Evolutionary conservation across 768 basidiomycete genomes (phyloP).

Genomic region (Cubamyces lactineus): DNA sequence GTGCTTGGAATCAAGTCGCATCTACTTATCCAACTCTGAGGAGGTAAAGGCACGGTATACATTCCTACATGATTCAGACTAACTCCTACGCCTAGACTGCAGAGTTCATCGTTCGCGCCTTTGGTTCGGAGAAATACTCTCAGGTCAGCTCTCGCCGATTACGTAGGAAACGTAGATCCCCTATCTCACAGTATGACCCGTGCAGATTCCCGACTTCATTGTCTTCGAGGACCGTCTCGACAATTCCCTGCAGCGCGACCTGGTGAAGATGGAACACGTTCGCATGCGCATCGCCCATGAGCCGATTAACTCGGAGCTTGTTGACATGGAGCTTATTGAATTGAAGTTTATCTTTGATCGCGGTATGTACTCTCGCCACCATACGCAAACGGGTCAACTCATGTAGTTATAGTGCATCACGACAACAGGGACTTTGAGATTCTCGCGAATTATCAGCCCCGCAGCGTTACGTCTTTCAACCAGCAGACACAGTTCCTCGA

Average conservation of each 20-base stretch:
- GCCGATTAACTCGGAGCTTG: constrained; percentile 64
- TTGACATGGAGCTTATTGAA: constrained; percentile 84
- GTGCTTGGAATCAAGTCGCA: constrained; percentile 78
- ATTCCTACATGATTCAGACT: background rate
- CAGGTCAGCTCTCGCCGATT: constrained; percentile 49
- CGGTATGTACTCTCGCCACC: constrained; percentile 43
- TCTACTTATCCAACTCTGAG: constrained; percentile 77
- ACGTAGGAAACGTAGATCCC: background rate
- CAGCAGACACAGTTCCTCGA: constrained; percentile 71
- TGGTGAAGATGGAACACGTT: constrained; percentile 81
- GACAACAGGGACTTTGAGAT: constrained; percentile 89
- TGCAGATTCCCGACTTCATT: constrained; percentile 83
- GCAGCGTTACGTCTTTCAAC: constrained; percentile 51
- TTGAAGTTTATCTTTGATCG: constrained; percentile 83
- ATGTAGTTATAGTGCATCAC: constrained; percentile 56
- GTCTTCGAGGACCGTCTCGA: constrained; percentile 79
- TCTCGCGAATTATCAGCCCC: constrained; percentile 78
- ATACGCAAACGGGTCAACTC: background rate
- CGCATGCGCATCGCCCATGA: constrained; percentile 84
- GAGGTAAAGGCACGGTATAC: constrained; percentile 52
- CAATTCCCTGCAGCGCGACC: constrained; percentile 82
- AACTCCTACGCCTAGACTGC: constrained; percentile 53
- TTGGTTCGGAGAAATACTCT: constrained; percentile 80
- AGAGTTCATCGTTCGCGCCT: constrained; percentile 80
- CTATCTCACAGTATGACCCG: background rate